Base-by-base conservation (phyloP, 805 yeast species). In the Myxozyma udenii region DNA sequence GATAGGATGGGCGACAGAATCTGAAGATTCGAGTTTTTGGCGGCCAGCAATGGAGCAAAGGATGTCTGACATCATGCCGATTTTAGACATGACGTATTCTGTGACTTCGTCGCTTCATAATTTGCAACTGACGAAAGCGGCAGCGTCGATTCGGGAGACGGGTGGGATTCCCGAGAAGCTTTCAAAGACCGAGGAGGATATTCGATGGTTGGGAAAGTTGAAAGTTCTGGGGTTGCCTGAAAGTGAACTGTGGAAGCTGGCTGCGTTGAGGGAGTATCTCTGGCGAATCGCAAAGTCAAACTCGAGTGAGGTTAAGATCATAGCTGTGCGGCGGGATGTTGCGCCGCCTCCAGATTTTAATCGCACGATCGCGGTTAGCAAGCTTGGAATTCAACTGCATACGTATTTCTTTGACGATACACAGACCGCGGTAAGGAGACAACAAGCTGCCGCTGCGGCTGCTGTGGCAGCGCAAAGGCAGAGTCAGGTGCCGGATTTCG, bases 21-120 rank as follows among this genome's bases (percentile, higher is more conserved):
- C 84, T 1, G 76, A 75, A 6, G 79, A 80, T 38, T 79, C 95
- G 0, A 68, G 83, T n/a, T 90, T 91, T 62, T 90, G 97, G 97
- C 79, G 83, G 74, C 55, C 53, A 2, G 62, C 59, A 19, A 43
- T 22, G 26, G 61, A 55, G 39, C 60, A 55, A 32, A 44, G 58
- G 19, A 53, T 53, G 51, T 55, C 55, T 12, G 60, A 55, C 21
- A 46, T 55, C 11, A 38, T 55, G 49, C 58, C 57, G 11, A 19
- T 55, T 24, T 53, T 55, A 23, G 60, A 55, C 41, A 46, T 53
- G 9, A 38, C 57, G n/a, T 55, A 52, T 26, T 53, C 60, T 3
- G 49, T 55, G 7, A 49, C 53, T 12, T 40, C 57, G 16, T 51
- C 53, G 16, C 24, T 55, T 19, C 60, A 55, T 48, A 47, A 42